Evolutionary conservation across 495 filamentous ascomycete genomes (phyloP), one percentile per base, ranked within the genome.

Genomic region (Aspergillus ostianus): DNA sequence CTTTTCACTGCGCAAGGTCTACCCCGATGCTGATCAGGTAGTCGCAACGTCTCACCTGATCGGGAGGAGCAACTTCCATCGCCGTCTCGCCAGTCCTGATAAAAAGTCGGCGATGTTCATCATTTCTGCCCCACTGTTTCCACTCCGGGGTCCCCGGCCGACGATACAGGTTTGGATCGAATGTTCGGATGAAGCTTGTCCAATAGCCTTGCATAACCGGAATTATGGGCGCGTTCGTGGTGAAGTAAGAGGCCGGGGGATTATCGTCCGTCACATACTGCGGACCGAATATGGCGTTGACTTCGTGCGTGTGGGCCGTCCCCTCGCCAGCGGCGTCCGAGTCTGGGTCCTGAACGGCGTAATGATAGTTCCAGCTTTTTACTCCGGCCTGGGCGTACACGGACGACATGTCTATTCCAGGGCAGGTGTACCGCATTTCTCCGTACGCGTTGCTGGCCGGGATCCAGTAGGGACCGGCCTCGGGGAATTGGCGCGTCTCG

Each of bases 401-500:
- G 5, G 74, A 67, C 17, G 78, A 83, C 70, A 87, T 71, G 66
- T 77, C 84, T 20, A 89, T 74, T 1, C 81, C 81, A 0, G 87
- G 87, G 56, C 89, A 92, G 64, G 78, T 87, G 72, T 91, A 91
- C n/a, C 88, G 82, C 58, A 90, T 79, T 62, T 91, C 86, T 21
- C 87, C 88, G 64, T 90, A 92, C 4, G 83, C 83, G 45, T 82
- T 77, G 57, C 80, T 78, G 15, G 80, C 74, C n/a, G 85, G 82
- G 0, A 78, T 76, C 83, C 85, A 89, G 72, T 83, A 87, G 19
- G 73, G 67, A 1, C 79, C 79, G 2, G 71, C 59, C 30, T 71
- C 65, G 0, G 77, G 83, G 65, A 78, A 86, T 58, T 41, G 57
- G 5, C 66, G 61, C 3, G 68, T 72, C 30, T 76, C 64, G 60